Evolutionary conservation across 139 green algal genomes (phyloP).

Genomic region (Chlorella sp.): DNA sequence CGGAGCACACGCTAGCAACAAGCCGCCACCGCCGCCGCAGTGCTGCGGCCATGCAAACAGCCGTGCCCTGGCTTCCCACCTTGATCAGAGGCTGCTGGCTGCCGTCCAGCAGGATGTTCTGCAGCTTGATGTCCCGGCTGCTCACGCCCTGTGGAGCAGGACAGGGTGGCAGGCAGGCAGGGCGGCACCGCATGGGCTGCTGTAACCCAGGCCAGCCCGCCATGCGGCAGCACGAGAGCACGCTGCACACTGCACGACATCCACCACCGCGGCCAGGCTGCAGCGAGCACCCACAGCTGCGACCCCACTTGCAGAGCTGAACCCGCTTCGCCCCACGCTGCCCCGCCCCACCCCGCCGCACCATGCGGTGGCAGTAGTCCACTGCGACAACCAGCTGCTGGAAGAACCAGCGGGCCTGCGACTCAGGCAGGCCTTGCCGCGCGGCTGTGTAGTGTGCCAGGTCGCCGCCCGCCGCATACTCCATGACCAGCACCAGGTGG

Average conservation of each 20-base stretch:
- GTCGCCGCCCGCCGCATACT: constrained; percentile 79
- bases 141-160: constrained; percentile 72
- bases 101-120: constrained; percentile 96
- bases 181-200: too few species aligned
- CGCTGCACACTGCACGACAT: too few species aligned
- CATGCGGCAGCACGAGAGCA: too few species aligned
- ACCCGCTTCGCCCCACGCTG: too few species aligned
- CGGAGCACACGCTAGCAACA: too few species aligned
- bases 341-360: constrained; percentile 21
- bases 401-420: constrained; percentile 98
- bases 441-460: constrained; percentile 80
- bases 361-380: constrained; percentile 93
- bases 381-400: constrained; percentile 97
- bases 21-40: too few species aligned
- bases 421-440: constrained; percentile 85
- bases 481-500: constrained; percentile 85
- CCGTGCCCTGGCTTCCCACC: constrained; percentile 66
- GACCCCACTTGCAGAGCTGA: too few species aligned
- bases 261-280: too few species aligned
- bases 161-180: not conserved
- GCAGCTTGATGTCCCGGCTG: constrained; percentile 96
- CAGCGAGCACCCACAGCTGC: too few species aligned
- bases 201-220: too few species aligned
- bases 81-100: constrained; percentile 89
- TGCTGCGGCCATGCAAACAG: too few species aligned